These are phyloP conservation scores for Adenanthera pavonina DNA, from an alignment of 306 rosid genomes.

Conservation along the genomic window DNA sequence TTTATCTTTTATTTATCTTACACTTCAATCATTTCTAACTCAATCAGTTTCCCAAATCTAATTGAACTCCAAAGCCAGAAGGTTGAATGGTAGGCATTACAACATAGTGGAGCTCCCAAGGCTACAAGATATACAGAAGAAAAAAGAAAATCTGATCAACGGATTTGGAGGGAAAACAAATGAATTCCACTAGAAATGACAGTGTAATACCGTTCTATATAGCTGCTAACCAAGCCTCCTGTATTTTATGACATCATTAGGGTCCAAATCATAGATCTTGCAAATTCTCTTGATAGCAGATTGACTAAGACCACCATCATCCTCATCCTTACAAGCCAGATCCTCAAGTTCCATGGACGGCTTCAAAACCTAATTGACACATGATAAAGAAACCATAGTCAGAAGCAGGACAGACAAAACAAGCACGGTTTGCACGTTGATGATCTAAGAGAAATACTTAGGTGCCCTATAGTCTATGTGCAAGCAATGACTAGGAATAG, in stretches of 20 bases:
- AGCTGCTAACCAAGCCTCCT: slow-evolving; percentile 35
- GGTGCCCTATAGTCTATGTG: not conserved
- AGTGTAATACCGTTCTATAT: slow-evolving; percentile 16
- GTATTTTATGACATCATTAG: slow-evolving; percentile 67
- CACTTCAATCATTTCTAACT: not conserved
- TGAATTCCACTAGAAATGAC: slow-evolving; percentile 9
- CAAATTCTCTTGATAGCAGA: slow-evolving; percentile 60
- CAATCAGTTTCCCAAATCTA: not conserved
- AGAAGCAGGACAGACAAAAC: not conserved
- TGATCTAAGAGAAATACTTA: not conserved
- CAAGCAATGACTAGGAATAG: not conserved
- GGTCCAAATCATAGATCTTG: slow-evolving; percentile 68
- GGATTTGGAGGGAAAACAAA: not conserved
- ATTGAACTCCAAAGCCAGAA: not conserved
- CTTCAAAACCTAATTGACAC: slow-evolving; percentile 56
- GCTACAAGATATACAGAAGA: not conserved
- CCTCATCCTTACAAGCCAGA: slow-evolving; percentile 41
- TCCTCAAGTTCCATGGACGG: slow-evolving; percentile 74
- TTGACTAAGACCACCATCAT: slow-evolving; percentile 53
- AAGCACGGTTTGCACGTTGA: not conserved
- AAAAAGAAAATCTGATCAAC: not conserved
- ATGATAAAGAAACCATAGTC: not conserved
- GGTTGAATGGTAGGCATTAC: not conserved
- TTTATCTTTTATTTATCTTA: not conserved
- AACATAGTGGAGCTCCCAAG: not conserved